A percentile compares a stretch with the other conserved stretches of the same genome.
Conservation (phyloP, 768 basidiomycete genomes). For the Tulasnella sp. region DNA sequence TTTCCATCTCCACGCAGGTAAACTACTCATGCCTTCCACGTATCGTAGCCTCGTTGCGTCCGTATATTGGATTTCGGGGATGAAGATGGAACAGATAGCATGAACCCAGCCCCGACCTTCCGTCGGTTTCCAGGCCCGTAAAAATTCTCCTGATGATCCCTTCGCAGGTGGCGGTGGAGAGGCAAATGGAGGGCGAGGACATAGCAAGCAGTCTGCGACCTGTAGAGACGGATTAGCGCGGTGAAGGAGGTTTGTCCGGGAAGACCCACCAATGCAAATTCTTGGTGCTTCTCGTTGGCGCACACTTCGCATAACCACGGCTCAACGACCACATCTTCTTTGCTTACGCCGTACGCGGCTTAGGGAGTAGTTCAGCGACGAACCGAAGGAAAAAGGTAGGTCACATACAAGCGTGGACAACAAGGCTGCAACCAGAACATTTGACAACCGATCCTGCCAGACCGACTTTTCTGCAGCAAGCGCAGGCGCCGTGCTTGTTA, state of each 20-base stretch:
- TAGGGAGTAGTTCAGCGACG: not conserved
- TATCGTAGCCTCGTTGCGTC: slow-evolving; percentile 58
- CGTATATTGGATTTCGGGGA: slow-evolving; percentile 71
- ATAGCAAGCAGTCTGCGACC: slow-evolving; percentile 78
- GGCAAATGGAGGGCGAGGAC: slow-evolving; percentile 40
- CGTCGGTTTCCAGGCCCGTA: slow-evolving; percentile 76
- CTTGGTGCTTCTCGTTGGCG: slow-evolving; percentile 65
- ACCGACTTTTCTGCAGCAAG: slow-evolving; percentile 62
- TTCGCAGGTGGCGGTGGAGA: not conserved
- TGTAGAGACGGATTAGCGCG: slow-evolving; percentile 25
- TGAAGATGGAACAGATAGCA: slow-evolving; percentile 77
- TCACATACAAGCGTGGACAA: slow-evolving; percentile 61
- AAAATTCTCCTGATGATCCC: slow-evolving; percentile 29
- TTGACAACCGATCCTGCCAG: slow-evolving; percentile 65
- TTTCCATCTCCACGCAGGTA: slow-evolving; percentile 13
- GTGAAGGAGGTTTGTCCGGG: slow-evolving; percentile 7
- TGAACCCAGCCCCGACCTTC: slow-evolving; percentile 93
- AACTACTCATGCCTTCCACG: slow-evolving; percentile 70
- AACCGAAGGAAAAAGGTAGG: not conserved
- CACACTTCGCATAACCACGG: slow-evolving; percentile 83
- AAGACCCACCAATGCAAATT: slow-evolving; percentile 59
- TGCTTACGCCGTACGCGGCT: slow-evolving; percentile 59
- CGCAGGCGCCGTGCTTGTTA: slow-evolving; percentile 38
- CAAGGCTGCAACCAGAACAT: slow-evolving; percentile 68
- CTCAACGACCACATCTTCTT: slow-evolving; percentile 39